phyloP scores from a whole-genome alignment of 495 filamentous ascomycete species.

The Choiromyces venosus region DNA sequence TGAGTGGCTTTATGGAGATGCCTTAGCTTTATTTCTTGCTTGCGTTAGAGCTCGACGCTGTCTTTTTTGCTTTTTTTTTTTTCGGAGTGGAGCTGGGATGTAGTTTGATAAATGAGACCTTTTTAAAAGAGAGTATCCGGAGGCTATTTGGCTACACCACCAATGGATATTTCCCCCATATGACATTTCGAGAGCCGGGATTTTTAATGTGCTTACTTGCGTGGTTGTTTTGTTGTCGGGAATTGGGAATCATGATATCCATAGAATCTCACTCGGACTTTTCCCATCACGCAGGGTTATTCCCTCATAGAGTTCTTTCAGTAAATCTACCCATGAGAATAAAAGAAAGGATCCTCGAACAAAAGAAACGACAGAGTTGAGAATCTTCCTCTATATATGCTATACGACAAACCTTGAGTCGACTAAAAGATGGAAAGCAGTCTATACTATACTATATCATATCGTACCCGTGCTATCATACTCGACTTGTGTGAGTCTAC shows the following conservation, averaged over 20 bases:
- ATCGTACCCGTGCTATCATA: background rate
- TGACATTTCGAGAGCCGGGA: background rate
- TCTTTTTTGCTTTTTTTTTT: background rate
- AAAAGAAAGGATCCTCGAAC: background rate
- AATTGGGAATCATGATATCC: background rate
- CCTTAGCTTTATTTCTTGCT: background rate
- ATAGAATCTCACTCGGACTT: background rate
- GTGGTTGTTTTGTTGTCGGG: background rate
- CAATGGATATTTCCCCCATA: background rate
- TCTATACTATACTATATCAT: slow-evolving; percentile 8
- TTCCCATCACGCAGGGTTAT: background rate
- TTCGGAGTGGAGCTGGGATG: background rate
- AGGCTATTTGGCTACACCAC: background rate
- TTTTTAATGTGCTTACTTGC: background rate
- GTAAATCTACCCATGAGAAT: background rate
- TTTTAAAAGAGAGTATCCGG: background rate
- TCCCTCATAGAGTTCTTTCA: background rate
- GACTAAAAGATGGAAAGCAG: background rate
- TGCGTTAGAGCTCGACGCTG: background rate
- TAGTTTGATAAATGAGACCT: background rate
- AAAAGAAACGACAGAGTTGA: slow-evolving; percentile 15
- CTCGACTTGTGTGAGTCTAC: background rate
- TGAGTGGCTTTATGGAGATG: slow-evolving; percentile 57
- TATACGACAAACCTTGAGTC: slow-evolving; percentile 13
- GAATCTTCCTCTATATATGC: slow-evolving; percentile 18